Base-by-base conservation (phyloP, 192 early-diverging fungal species). In the Coemansia sp. region DNA sequence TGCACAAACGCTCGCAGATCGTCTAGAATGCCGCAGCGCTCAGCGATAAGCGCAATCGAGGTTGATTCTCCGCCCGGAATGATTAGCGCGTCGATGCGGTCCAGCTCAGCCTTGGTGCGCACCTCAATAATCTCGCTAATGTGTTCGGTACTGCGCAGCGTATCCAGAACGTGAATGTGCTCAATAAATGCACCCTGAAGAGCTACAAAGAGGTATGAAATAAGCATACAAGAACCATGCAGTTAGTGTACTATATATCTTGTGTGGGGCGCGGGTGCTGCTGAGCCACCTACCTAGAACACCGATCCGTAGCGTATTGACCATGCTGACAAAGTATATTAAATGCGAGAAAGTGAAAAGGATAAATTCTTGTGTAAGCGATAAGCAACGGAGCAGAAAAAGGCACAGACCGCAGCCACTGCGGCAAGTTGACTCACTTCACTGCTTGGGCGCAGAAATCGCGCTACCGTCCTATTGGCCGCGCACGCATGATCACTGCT, bases 61-160 rank as follows among this genome's bases (percentile, higher is more conserved):
- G 95, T 98, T 6, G 88, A 91, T 66, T 98, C 96, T 34, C 96
- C 96, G 22, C 96, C 96, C 2, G 96, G 96, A 38, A 98, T 90
- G 56, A 98, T 89, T 17, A 98, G 83, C 2, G 87, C 94, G 78
- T 98, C 94, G 38, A 98, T 72, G 17, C 74, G 63, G 23, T 70
- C 69, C 19, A 97, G 82, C 65, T 95, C 87, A 20, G 87, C 82
- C 38, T 72, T 71, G 26, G 86, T 97, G 12, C 89, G 83, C 58
- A 98, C 85, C 37, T 76, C 72, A 55, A 76, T 44, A 8, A 71
- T 57, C 14, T 69, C 53, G 51, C 65, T 58, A 56, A 68, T 71
- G 61, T 73, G 54, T 54, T 69, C 68, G 23, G 87, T 84, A 46
- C 85, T 63, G n/a, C 85, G 81, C 57, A 98, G 80, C 4, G 84